Conservation (phyloP, 2,329 filamentous ascomycete genomes). For the Sporothrix brasiliensis region DNA sequence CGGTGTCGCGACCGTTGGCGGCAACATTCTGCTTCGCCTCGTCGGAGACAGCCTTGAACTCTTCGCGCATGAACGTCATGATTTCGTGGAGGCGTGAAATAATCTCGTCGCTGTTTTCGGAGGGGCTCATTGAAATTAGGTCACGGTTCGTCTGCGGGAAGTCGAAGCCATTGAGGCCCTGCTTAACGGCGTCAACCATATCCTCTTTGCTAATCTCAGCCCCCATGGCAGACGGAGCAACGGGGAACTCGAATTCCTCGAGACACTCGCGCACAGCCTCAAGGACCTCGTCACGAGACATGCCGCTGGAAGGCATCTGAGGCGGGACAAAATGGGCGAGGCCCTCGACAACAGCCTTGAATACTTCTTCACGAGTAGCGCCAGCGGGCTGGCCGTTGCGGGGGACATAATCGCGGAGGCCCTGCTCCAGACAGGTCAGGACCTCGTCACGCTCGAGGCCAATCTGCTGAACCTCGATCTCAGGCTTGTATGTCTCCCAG, state of each 20-base stretch:
- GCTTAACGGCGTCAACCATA: slow-evolving; percentile 65
- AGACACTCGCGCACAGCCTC: slow-evolving; percentile 83
- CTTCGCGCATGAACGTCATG: slow-evolving; percentile 59
- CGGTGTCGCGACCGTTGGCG: slow-evolving; percentile 77
- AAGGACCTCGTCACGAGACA: slow-evolving; percentile 82
- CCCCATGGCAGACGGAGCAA: slow-evolving; percentile 58
- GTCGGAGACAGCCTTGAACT: slow-evolving; percentile 63
- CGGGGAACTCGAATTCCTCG: slow-evolving; percentile 78
- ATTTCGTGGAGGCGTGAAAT: slow-evolving; percentile 65
- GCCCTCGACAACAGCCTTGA: slow-evolving; percentile 81
- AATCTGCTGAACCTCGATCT: slow-evolving; percentile 87
- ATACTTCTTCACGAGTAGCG: slow-evolving; percentile 80
- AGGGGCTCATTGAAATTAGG: slow-evolving; percentile 45
- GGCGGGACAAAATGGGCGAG: slow-evolving; percentile 80
- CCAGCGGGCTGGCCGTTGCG: slow-evolving; percentile 57
- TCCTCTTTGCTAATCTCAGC: slow-evolving; percentile 63
- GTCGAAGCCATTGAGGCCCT: slow-evolving; percentile 59
- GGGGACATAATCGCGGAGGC: slow-evolving; percentile 73
- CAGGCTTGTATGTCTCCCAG: slow-evolving; percentile 92
- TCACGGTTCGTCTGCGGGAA: slow-evolving; percentile 43
- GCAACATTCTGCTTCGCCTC: slow-evolving; percentile 77
- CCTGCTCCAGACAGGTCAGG: slow-evolving; percentile 81
- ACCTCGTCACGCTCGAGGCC: slow-evolving; percentile 90
- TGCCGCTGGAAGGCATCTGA: slow-evolving; percentile 61
- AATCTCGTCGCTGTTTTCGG: slow-evolving; percentile 53